Evolutionary conservation across 2,329 filamentous ascomycete species (phyloP).

Genomic region (Penicillium sp.): DNA sequence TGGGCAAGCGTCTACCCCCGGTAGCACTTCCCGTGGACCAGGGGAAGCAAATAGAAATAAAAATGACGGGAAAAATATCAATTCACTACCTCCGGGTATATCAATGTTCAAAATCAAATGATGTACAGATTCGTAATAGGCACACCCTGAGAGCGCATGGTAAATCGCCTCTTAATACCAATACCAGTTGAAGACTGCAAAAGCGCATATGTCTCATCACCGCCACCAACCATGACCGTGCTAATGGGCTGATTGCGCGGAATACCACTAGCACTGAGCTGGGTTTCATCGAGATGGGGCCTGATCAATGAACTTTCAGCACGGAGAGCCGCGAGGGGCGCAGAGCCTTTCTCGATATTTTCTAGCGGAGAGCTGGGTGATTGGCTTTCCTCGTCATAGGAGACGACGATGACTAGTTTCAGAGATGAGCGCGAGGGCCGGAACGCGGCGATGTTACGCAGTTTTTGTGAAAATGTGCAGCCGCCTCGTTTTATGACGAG

Average conservation of each 20-base stretch:
- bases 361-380: conserved; percentile 16
- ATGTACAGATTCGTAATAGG: conserved; percentile 79
- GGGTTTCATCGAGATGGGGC: conserved; percentile 76
- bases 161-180: conserved; percentile 77
- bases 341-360: background rate
- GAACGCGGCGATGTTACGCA: conserved; percentile 82
- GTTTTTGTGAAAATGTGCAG: conserved; percentile 82
- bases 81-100: conserved; percentile 16
- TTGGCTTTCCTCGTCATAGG: conserved; percentile 56
- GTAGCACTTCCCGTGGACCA: no score
- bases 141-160: conserved; percentile 78
- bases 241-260: conserved; percentile 73
- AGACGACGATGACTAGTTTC: conserved; percentile 81
- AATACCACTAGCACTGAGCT: conserved; percentile 72
- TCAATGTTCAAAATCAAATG: conserved; percentile 43
- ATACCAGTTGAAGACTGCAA: conserved; percentile 68
- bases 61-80: no score
- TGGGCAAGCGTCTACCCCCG: no score
- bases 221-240: conserved; percentile 81
- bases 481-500: conserved; percentile 81
- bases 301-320: conserved; percentile 53
- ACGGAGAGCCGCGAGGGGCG: conserved; percentile 47
- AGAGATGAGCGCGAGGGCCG: conserved; percentile 64
- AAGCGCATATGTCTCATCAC: conserved; percentile 66
- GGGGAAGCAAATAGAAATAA: background rate